Evolutionary conservation across 2,329 filamentous ascomycete species (phyloP), one percentile per base, ranked within the genome.

Genomic region (Coleophoma crateriformis): DNA sequence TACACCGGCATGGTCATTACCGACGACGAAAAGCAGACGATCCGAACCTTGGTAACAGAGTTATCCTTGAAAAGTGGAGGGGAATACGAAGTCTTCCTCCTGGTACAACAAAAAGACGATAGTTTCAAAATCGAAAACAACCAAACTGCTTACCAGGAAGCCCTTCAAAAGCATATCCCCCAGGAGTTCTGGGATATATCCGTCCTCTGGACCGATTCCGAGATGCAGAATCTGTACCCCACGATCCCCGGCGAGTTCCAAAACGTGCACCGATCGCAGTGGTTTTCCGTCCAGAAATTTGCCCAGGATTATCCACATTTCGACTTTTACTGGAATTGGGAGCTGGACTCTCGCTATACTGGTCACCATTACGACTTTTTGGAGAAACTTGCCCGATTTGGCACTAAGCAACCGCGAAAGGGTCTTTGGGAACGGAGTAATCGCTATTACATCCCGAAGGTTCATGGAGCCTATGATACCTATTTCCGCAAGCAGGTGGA

Each of bases 31-130:
- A 48, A 48, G 38, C 46, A 48, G 37, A 43, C 32, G 12, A 48
- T 96, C 59, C 87, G 90, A 14, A 85, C 90, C 33, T 72, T 96
- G 59, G 82, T 95, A 39, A 82, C 85, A 4, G 90, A 96, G 67
- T 74, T 95, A 10, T 82, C 84, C 7, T 71, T 96, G 45, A 75
- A 81, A 49, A 91, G 88, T 0, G 88, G 89, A 33, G 88, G 86
- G 43, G 88, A 95, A 64, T 95, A 94, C 60, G 78, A 79, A 4
- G 76, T 95, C 3, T 88, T 94, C 66, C 90, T 96, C 63, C 74
- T 95, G 34, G 78, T 95, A 37, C 89, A 95, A 58, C 88, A 95
- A 56, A 89, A 88, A 60, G 86, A 95, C 65, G 79, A 87, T 58
- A 81, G 87, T 60, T 71, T 84, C 39, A 87, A 86, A 41, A 89